Evolutionary conservation across 1,284 basidiomycete genomes (phyloP).

Genomic region (Hemileia vastatrix): DNA sequence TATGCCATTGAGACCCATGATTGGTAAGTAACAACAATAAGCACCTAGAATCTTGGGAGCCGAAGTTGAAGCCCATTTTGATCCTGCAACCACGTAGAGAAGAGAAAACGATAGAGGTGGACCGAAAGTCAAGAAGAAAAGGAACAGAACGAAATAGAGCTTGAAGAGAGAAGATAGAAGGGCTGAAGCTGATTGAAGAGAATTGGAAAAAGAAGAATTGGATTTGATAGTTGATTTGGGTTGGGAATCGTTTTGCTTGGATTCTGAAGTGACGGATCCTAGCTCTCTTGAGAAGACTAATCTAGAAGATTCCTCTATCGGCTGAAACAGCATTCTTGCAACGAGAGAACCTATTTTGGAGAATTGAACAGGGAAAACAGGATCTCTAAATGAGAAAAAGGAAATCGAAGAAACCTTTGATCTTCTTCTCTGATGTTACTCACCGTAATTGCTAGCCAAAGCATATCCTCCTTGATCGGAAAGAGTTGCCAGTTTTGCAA

Average conservation of each 20-base stretch:
- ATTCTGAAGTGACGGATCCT: slow-evolving; percentile 36
- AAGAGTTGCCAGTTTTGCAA: slow-evolving; percentile 69
- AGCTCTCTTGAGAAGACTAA: slow-evolving; percentile 71
- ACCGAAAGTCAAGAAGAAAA: slow-evolving; percentile 59
- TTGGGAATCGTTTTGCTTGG: slow-evolving; percentile 37
- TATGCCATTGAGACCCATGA: slow-evolving; percentile 75
- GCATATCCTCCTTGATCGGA: slow-evolving; percentile 87
- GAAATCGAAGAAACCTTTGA: not conserved
- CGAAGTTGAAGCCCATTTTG: no score
- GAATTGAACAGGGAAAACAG: no score
- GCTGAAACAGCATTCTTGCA: slow-evolving; percentile 82
- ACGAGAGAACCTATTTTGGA: slow-evolving; percentile 65
- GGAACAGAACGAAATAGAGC: slow-evolving; percentile 60
- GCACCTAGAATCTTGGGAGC: slow-evolving; percentile 59
- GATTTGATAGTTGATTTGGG: no score
- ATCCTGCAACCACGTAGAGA: slow-evolving; percentile 60
- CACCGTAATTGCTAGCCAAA: slow-evolving; percentile 85
- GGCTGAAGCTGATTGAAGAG: slow-evolving; percentile 38
- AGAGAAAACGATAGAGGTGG: slow-evolving; percentile 58
- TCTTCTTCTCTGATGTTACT: no score
- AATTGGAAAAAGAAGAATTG: slow-evolving; percentile 18
- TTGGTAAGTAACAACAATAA: slow-evolving; percentile 68
- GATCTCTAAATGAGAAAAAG: not conserved
- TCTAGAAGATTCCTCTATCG: slow-evolving; percentile 78
- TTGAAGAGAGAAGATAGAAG: slow-evolving; percentile 40